A percentile compares a stretch with the other conserved stretches of the same genome.
phyloP scores from a whole-genome alignment of 2,329 filamentous ascomycete genomes.

The Botrytis elliptica region DNA sequence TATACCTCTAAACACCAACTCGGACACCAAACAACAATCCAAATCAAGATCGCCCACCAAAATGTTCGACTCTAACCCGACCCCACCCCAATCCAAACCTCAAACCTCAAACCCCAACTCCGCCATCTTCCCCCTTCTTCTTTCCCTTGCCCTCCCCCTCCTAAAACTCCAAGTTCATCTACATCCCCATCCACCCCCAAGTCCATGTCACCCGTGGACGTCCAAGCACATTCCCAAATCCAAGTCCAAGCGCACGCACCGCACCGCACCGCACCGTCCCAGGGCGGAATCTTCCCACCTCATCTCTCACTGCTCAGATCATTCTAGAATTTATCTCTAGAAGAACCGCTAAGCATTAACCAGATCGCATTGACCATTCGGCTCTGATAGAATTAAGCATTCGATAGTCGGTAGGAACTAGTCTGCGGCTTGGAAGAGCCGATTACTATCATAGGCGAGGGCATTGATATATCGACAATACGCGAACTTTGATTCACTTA shows the following conservation, averaged over 20 bases:
- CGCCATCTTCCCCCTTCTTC: too few species aligned
- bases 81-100: too few species aligned
- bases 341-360: neutral
- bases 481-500: neutral
- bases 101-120: neutral
- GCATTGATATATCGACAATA: neutral
- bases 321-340: neutral
- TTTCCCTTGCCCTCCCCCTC: neutral
- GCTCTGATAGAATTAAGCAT: neutral
- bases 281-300: neutral
- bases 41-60: neutral
- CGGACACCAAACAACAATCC: neutral
- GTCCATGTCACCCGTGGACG: neutral
- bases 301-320: neutral
- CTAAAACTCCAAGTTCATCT: neutral
- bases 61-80: neutral
- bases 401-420: neutral
- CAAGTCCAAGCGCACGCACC: neutral
- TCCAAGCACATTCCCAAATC: neutral
- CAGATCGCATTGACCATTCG: neutral
- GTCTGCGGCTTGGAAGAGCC: neutral
- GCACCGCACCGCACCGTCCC: neutral
- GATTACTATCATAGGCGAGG: neutral
- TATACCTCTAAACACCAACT: neutral
- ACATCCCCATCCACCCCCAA: neutral